Evolutionary conservation across 75 land plant species (phyloP).

Genomic region (Pseudotsuga menziesii): DNA sequence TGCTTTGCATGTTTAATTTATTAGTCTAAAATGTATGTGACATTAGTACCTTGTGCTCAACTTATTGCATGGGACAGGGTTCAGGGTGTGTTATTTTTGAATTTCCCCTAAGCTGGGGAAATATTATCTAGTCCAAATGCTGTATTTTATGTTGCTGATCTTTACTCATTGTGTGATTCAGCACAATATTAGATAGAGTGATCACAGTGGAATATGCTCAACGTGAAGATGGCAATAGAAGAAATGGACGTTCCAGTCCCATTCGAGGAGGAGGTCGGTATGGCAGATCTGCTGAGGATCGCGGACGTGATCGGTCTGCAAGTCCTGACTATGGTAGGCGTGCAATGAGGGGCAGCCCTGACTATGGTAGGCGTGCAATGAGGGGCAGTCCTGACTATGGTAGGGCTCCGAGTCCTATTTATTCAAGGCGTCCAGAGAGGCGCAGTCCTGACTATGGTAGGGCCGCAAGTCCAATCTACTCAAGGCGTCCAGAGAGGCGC

Average conservation of each 20-base stretch:
- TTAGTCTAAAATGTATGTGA: too few relatives aligned
- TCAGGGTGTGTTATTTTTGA: too few relatives aligned
- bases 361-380: constrained; percentile 10
- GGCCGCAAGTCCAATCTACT: constrained; percentile 9
- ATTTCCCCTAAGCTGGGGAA: too few relatives aligned
- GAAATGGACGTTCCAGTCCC: constrained; percentile 37
- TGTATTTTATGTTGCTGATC: too few relatives aligned
- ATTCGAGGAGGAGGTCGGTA: constrained; percentile 14
- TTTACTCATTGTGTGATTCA: constrained; percentile 1
- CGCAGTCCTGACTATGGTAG: constrained; percentile 26
- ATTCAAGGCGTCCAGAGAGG: constrained; percentile 2
- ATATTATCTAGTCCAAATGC: too few relatives aligned
- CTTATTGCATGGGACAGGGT: too few relatives aligned
- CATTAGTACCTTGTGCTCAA: too few relatives aligned
- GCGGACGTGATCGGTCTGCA: constrained; percentile 20
- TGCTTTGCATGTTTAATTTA: too few relatives aligned
- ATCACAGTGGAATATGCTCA: constrained; percentile 89
- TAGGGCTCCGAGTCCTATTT: constrained; percentile 15
- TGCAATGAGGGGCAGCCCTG: too few relatives aligned
- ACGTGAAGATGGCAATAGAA: constrained; percentile 75
- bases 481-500: constrained; percentile 6
- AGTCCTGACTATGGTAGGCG: too few relatives aligned
- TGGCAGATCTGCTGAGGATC: neutral
- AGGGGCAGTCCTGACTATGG: constrained; percentile 30
- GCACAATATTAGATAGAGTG: constrained; percentile 80